Conservation (phyloP, 2,329 filamentous ascomycete species). For the Diaporthe nobilis region DNA sequence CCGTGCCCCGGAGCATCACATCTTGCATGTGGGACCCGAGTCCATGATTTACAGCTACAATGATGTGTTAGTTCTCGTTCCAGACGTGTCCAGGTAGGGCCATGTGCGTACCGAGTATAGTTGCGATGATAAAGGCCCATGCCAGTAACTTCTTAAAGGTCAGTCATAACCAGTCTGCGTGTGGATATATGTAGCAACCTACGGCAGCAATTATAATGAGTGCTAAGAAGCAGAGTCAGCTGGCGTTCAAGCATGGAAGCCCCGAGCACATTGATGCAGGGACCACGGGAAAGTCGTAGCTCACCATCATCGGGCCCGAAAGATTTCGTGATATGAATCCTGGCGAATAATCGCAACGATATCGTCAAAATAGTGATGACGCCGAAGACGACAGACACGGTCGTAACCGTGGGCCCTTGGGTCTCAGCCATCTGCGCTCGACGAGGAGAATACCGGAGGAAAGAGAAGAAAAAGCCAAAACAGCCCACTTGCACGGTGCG, state of each 20-base stretch:
- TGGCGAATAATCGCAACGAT: constrained; percentile 19
- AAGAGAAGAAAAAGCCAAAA: neutral
- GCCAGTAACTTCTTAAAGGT: constrained; percentile 11
- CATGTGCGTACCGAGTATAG: constrained; percentile 5
- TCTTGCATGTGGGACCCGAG: constrained; percentile 25
- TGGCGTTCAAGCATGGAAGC: neutral
- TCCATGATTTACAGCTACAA: constrained; percentile 23
- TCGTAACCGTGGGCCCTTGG: constrained; percentile 29
- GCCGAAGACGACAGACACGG: constrained; percentile 34
- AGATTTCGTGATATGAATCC: constrained; percentile 12
- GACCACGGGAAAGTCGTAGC: neutral
- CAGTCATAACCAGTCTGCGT: neutral
- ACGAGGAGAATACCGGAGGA: neutral
- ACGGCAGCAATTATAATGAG: constrained; percentile 19
- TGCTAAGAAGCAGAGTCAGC: neutral
- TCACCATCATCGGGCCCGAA: constrained; percentile 32
- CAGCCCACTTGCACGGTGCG: constrained; percentile 27
- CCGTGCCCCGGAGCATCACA: constrained; percentile 7
- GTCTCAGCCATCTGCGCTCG: constrained; percentile 16
- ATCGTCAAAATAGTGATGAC: constrained; percentile 26
- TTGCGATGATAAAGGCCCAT: constrained; percentile 30
- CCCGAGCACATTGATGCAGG: neutral
- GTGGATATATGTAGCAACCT: neutral
- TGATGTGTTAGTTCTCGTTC: neutral
- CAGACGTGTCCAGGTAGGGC: too few relatives aligned